phyloP scores from a whole-genome alignment of 257 asterid species.

The Perilla frutescens region DNA sequence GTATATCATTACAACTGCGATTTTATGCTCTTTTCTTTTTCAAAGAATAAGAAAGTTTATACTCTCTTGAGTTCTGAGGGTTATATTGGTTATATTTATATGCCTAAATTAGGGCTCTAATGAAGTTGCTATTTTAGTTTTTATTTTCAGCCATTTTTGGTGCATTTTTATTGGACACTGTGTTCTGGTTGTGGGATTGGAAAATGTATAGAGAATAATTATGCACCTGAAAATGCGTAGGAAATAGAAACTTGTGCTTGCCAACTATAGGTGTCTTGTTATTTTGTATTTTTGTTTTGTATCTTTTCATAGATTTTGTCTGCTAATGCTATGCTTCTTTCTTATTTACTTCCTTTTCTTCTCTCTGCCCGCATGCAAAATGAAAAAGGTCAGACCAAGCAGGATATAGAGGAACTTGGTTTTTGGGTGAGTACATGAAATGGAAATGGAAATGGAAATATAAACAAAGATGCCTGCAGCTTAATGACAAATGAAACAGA shows the following conservation, averaged over 20 bases:
- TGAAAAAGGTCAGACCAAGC: background rate
- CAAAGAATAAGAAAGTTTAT: too few relatives aligned
- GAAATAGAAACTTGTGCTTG: too few relatives aligned
- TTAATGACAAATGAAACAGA: too few relatives aligned
- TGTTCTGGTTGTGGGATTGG: background rate
- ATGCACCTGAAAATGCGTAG: too few relatives aligned
- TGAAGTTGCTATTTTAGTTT: background rate
- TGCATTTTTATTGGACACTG: background rate
- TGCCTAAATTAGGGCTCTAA: background rate
- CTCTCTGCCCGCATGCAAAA: background rate
- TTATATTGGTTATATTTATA: background rate
- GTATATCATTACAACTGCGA: background rate
- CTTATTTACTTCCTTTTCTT: background rate
- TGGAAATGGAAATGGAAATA: too few relatives aligned
- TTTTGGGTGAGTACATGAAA: too few relatives aligned
- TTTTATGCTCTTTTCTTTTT: background rate
- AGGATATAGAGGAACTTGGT: too few relatives aligned
- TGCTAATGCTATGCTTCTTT: background rate
- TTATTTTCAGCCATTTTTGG: background rate
- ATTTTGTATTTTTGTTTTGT: too few relatives aligned
- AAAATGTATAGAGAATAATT: too few relatives aligned
- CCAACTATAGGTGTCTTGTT: background rate
- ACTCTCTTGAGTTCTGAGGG: background rate
- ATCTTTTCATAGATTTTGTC: background rate
- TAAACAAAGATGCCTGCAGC: too few relatives aligned